Percentiles rank a stretch among this genome's conserved stretches.
Conservation (phyloP, 169 alveolate species). For the Cryptosporidium parvum region DNA sequence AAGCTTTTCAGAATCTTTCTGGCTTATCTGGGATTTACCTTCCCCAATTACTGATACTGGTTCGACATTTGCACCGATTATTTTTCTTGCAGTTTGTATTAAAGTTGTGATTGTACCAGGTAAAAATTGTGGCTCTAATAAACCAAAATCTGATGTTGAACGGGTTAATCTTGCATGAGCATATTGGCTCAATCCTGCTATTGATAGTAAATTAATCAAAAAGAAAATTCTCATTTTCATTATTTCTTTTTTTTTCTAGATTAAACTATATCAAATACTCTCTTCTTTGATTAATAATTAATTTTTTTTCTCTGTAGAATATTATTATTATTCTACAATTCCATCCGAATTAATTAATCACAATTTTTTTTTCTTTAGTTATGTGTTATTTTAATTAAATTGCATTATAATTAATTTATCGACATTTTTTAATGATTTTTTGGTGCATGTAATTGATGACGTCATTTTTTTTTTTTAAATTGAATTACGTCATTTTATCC, state of each 20-base stretch:
- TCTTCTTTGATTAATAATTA: background rate
- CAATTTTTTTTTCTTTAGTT: no score
- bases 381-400: background rate
- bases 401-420: background rate
- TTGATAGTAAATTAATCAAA: constrained; percentile 4
- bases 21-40: constrained; percentile 35
- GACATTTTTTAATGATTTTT: background rate
- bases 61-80: constrained; percentile 68
- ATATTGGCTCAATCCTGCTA: constrained; percentile 6
- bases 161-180: constrained; percentile 56
- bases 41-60: constrained; percentile 70
- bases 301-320: no score
- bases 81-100: constrained; percentile 75
- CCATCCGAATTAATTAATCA: background rate
- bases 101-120: constrained; percentile 72
- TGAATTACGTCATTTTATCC: background rate
- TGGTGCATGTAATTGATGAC: constrained; percentile 15
- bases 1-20: constrained; percentile 46
- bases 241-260: background rate
- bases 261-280: background rate
- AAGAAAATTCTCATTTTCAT: background rate
- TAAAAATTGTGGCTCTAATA: constrained; percentile 66
- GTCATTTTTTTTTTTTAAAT: background rate
- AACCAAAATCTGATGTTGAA: constrained; percentile 50
- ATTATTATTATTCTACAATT: no score